These are phyloP conservation scores for Monilinia vaccinii-corymbosi DNA, from an alignment of 2,329 filamentous ascomycete genomes.

Conservation along the genomic window DNA sequence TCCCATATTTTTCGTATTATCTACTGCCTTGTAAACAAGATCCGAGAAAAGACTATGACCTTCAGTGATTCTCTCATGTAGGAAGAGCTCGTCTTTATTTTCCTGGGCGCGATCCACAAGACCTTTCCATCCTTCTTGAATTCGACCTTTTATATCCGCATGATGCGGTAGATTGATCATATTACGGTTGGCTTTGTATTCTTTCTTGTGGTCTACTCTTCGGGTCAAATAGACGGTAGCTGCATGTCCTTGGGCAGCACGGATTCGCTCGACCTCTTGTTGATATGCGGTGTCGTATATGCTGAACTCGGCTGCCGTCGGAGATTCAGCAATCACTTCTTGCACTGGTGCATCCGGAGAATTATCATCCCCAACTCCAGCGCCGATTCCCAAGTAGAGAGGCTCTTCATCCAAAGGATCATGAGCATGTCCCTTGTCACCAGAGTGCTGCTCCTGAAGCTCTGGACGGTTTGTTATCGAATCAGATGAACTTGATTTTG, in stretches of 20 bases:
- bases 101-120: conserved; percentile 27
- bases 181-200: conserved; percentile 27
- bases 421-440: conserved; percentile 52
- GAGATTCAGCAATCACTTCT: conserved; percentile 69
- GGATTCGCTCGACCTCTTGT: conserved; percentile 68
- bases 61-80: conserved; percentile 10
- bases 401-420: conserved; percentile 53
- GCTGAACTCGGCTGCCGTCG: conserved; percentile 73
- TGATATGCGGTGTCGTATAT: conserved; percentile 86
- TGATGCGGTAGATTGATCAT: conserved; percentile 22
- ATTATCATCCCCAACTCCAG: conserved; percentile 44
- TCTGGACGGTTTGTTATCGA: neutral
- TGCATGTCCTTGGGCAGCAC: conserved; percentile 36
- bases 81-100: conserved; percentile 9
- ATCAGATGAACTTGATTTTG: conserved; percentile 13
- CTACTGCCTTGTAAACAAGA: conserved; percentile 21
- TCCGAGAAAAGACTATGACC: conserved; percentile 18
- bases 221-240: conserved; percentile 51
- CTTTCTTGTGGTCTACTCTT: conserved; percentile 36
- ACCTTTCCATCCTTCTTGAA: conserved; percentile 25
- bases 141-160: conserved; percentile 12
- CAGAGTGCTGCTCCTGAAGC: conserved; percentile 24
- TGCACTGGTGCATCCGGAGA: conserved; percentile 28
- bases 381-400: conserved; percentile 69
- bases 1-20: conserved; percentile 16